Evolutionary conservation across 805 yeast species (phyloP).

Genomic region (Monosporozyma servazzii): DNA sequence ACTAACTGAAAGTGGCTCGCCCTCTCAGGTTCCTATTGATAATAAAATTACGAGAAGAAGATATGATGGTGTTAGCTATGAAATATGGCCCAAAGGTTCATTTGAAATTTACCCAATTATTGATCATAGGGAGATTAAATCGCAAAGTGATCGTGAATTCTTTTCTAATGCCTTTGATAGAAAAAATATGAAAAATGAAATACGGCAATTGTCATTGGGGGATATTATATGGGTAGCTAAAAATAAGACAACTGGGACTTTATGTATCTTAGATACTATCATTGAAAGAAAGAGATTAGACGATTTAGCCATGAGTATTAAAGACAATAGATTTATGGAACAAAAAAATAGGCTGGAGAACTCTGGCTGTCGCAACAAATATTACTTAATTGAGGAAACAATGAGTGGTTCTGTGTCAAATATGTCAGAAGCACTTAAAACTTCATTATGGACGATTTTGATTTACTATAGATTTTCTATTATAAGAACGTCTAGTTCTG

Average conservation of each 20-base stretch:
- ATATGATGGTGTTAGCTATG: conserved; percentile 22
- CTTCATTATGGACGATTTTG: conserved; percentile 64
- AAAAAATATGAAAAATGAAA: conserved; percentile 43
- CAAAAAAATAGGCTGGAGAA: conserved; percentile 71
- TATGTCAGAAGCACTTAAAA: conserved; percentile 59
- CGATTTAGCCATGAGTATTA: conserved; percentile 72
- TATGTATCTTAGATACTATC: conserved; percentile 70
- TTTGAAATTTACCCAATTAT: conserved; percentile 55
- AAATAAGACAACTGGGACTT: conserved; percentile 45
- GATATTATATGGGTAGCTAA: conserved; percentile 87
- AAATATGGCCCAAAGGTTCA: conserved; percentile 51
- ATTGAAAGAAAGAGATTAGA: conserved; percentile 85
- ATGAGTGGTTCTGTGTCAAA: conserved; percentile 33
- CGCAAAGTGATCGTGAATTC: conserved; percentile 58
- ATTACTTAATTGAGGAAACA: conserved; percentile 75
- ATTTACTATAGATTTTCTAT: conserved; percentile 59
- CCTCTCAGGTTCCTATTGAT: neutral
- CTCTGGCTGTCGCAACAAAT: conserved; percentile 57
- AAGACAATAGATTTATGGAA: conserved; percentile 82
- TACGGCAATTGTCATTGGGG: conserved; percentile 62
- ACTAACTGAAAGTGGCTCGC: neutral
- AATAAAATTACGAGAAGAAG: conserved; percentile 13
- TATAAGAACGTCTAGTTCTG: conserved; percentile 59
- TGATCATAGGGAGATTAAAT: conserved; percentile 77
- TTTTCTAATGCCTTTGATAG: conserved; percentile 47